Percentiles rank a stretch among this genome's conserved stretches.
phyloP scores from a whole-genome alignment of 805 yeast species.

The Saccharomyces eubayanus region DNA sequence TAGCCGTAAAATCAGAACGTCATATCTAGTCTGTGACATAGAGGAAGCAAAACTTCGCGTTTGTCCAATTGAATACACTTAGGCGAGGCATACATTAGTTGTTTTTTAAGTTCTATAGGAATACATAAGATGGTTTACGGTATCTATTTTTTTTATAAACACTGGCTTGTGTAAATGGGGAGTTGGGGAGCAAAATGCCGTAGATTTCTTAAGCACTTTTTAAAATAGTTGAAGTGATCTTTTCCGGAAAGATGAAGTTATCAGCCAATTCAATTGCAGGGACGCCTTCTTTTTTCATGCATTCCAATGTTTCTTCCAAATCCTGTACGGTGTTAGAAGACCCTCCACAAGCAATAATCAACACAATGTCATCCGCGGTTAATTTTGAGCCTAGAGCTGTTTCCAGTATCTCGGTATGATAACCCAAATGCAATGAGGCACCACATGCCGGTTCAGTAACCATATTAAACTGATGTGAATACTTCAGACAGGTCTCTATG shows the following conservation, averaged over 20 bases:
- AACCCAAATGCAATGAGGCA: conserved; percentile 52
- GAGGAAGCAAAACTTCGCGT: too few species aligned
- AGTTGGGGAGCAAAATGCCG: not conserved
- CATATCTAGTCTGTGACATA: too few species aligned
- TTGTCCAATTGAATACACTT: too few species aligned
- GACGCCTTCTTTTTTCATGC: not conserved
- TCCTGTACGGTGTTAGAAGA: conserved; percentile 32
- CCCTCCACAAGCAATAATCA: conserved; percentile 56
- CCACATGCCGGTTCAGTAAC: conserved; percentile 71
- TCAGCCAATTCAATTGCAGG: not conserved
- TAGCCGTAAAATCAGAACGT: too few species aligned
- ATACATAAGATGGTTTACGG: not conserved
- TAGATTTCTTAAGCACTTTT: not conserved
- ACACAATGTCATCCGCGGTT: conserved; percentile 37
- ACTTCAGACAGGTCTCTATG: conserved; percentile 42
- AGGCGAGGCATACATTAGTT: not conserved
- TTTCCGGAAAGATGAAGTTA: not conserved
- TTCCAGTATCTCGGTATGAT: conserved; percentile 23
- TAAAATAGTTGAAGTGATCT: not conserved
- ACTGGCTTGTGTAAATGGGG: not conserved
- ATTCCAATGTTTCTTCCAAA: conserved; percentile 11
- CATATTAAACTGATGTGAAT: conserved; percentile 42
- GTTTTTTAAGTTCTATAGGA: not conserved
- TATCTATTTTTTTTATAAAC: not conserved
- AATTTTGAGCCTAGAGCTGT: conserved; percentile 9